Evolutionary conservation across 805 yeast species (phyloP), one percentile per base, ranked within the genome.

Genomic region (Yamadazyma scolyti): DNA sequence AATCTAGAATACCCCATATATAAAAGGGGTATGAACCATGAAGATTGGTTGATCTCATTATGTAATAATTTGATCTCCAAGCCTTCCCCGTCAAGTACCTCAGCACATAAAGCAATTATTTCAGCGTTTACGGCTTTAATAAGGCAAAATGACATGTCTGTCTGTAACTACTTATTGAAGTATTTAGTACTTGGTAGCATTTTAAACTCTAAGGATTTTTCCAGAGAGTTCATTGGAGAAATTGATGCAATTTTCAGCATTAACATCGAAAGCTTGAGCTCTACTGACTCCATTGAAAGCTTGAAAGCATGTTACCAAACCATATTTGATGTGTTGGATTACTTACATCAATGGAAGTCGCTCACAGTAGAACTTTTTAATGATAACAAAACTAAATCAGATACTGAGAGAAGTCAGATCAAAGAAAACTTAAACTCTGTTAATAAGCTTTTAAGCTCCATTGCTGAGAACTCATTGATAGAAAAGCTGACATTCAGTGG

Each of bases 401-500:
- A 28, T 9, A 12, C 15, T 23, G 33, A 32, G 7, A 20, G 15
- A 9, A 28, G 22, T 10, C 2, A 15, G 3, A 50, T 58, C 25
- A 56, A 54, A n/a, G 31, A 42, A 13, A 29, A 34, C 9, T 24
- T 53, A 12, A 30, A 47, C 6, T 46, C 34, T 17, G 76, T 77
- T 3, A 68, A 68, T 27, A 29, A 34, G 1, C 74, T 87, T 35
- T 52, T 87, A 9, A 58, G 57, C 2, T 49, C 58, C 2, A 70
- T 89, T 7, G 84, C 95, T 0, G 75, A 79, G 17, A 78, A 75
- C 21, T 50, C 83, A 14, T 65, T 93, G 46, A 96, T 96, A 0
- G 65, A 70, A 20, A 68, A 93, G 31, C 82, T 97, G 0, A 72
- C 87, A 1, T 87, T 87, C 41, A 84, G 94, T 38, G 84, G 78